phyloP scores from a whole-genome alignment of 2,329 filamentous ascomycete species.

The Xylariaceae sp. region DNA sequence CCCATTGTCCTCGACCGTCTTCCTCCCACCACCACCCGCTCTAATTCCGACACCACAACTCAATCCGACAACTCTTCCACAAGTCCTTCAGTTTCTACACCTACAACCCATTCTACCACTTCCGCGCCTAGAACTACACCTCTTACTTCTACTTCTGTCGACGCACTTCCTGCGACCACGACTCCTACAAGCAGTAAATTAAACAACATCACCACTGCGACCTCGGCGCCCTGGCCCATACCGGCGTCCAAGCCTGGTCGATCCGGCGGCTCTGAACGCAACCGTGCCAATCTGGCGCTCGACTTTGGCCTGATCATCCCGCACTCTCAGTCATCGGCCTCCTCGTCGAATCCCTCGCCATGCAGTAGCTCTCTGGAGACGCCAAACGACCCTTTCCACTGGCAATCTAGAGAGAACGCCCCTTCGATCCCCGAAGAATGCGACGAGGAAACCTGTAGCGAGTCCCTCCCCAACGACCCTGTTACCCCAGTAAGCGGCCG shows the following conservation, averaged over 20 bases:
- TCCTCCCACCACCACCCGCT: constrained; percentile 1
- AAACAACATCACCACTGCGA: constrained; percentile 4
- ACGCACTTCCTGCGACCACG: constrained; percentile 3
- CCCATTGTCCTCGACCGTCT: constrained; percentile 4
- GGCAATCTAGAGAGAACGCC: constrained; percentile 46
- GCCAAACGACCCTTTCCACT: constrained; percentile 38
- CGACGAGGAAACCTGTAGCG: constrained; percentile 54
- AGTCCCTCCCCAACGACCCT: constrained; percentile 52
- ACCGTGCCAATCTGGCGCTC: constrained; percentile 9
- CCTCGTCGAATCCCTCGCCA: constrained; percentile 30
- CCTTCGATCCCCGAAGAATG: constrained; percentile 52
- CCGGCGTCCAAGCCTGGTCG: constrained; percentile 13
- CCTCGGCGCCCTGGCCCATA: constrained; percentile 17
- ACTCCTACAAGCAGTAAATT: not conserved
- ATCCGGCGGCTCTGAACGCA: constrained; percentile 18
- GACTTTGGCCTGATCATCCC: constrained; percentile 17
- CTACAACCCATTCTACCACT: not conserved
- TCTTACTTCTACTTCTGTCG: not conserved
- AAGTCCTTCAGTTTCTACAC: not conserved
- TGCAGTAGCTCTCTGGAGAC: constrained; percentile 17
- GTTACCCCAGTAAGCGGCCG: constrained; percentile 56
- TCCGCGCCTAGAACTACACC: not conserved
- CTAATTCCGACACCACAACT: constrained; percentile 7
- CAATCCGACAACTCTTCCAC: constrained; percentile 12
- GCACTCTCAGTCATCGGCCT: constrained; percentile 17